Evolutionary conservation across 768 basidiomycete species (phyloP).

Genomic region (Hygrophorus pudorinus): DNA sequence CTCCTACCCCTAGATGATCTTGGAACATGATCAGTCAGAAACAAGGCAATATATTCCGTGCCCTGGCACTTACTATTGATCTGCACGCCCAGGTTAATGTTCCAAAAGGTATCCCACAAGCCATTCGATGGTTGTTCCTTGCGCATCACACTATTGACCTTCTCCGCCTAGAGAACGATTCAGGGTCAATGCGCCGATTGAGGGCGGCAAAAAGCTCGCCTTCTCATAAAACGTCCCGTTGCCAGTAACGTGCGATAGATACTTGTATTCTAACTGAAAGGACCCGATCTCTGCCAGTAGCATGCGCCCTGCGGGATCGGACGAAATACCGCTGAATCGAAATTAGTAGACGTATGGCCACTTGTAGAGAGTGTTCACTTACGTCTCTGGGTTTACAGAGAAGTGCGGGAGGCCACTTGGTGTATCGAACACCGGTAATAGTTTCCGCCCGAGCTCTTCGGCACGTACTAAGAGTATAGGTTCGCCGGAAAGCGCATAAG

Average conservation of each 20-base stretch:
- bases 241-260: conserved; percentile 58
- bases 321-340: background rate
- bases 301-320: conserved; percentile 3
- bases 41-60: background rate
- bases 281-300: conserved; percentile 33
- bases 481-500: conserved; percentile 64
- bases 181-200: background rate
- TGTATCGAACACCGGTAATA: conserved; percentile 59
- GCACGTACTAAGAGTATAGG: conserved; percentile 49
- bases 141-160: conserved; percentile 30
- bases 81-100: conserved; percentile 15
- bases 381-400: conserved; percentile 48
- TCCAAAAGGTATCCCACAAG: conserved; percentile 26
- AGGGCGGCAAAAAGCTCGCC: conserved; percentile 13
- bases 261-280: conserved; percentile 71
- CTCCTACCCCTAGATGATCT: conserved; percentile 44
- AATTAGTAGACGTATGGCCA: conserved; percentile 2
- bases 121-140: conserved; percentile 20
- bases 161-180: conserved; percentile 19
- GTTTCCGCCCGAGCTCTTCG: conserved; percentile 51
- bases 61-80: conserved; percentile 17
- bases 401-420: conserved; percentile 53
- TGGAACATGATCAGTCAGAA: background rate
- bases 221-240: conserved; percentile 38
- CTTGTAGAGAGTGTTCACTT: conserved; percentile 8